phyloP scores from a whole-genome alignment of 2,329 filamentous ascomycete species.

The Bipolaris zeicola region DNA sequence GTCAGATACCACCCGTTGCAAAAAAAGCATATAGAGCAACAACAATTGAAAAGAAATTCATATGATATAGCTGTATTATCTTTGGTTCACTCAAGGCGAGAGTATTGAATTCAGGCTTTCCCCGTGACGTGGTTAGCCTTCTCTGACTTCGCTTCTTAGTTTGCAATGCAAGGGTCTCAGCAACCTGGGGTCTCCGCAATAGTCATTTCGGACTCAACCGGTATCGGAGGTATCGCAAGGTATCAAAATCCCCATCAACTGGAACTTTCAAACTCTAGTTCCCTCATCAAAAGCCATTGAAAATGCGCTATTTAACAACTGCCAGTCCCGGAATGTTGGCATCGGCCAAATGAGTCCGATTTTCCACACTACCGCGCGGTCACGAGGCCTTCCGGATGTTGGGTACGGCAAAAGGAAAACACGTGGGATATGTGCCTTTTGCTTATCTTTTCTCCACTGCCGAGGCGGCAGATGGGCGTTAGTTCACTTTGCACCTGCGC shows the following conservation, averaged over 20 bases:
- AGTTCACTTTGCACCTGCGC: neutral
- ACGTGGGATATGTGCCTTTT: neutral
- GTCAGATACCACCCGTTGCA: slow-evolving; percentile 9
- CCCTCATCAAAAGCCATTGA: neutral
- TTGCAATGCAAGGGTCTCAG: neutral
- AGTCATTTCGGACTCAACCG: neutral
- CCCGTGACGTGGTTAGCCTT: too few species aligned
- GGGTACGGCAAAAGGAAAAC: neutral
- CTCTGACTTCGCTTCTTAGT: neutral
- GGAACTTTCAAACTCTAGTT: neutral
- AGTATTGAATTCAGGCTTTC: neutral
- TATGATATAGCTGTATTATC: neutral
- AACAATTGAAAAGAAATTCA: neutral
- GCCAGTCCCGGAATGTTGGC: neutral
- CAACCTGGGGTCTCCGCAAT: neutral
- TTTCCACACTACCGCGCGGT: neutral
- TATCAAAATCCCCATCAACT: neutral
- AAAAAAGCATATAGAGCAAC: neutral
- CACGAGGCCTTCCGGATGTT: neutral
- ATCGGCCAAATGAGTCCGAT: slow-evolving; percentile 3
- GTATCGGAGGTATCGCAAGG: too few species aligned
- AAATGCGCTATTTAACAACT: neutral
- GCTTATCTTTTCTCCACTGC: neutral
- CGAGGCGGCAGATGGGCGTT: neutral
- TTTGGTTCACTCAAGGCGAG: too few species aligned